Evolutionary conservation across 352 stramenopile species (phyloP).

Genomic region (Phytophthora pluvialis): DNA sequence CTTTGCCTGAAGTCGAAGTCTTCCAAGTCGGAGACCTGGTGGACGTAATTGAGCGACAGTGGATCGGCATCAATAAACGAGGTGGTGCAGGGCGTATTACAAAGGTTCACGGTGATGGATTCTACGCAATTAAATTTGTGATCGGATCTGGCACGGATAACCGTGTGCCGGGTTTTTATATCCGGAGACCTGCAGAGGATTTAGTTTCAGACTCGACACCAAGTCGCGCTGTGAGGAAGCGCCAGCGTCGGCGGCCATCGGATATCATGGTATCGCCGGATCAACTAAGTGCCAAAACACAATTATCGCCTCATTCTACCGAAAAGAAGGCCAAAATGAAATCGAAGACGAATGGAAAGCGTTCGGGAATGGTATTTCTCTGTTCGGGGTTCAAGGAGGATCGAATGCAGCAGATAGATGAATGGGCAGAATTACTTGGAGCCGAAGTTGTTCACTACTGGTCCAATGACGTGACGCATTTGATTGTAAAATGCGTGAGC

Average conservation of each 20-base stretch:
- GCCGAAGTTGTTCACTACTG: slow-evolving; percentile 60
- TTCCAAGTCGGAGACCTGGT: slow-evolving; percentile 83
- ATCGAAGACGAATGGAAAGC: slow-evolving; percentile 21
- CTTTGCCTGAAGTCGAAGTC: slow-evolving; percentile 27
- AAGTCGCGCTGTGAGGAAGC: slow-evolving; percentile 43
- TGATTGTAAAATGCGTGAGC: slow-evolving; percentile 85
- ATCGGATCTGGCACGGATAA: slow-evolving; percentile 42
- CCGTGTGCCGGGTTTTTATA: slow-evolving; percentile 45
- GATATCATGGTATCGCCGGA: slow-evolving; percentile 26
- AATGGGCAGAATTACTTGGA: slow-evolving; percentile 49
- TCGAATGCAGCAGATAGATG: slow-evolving; percentile 47
- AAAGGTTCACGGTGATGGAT: slow-evolving; percentile 60
- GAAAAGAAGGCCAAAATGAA: slow-evolving; percentile 20
- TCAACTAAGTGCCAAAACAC: slow-evolving; percentile 14
- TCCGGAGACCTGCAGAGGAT: slow-evolving; percentile 44
- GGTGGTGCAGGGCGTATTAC: slow-evolving; percentile 88
- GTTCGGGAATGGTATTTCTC: slow-evolving; percentile 57
- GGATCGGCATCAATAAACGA: slow-evolving; percentile 92
- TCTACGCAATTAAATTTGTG: slow-evolving; percentile 70
- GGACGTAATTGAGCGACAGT: slow-evolving; percentile 87
- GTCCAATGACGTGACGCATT: slow-evolving; percentile 73
- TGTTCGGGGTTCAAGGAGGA: slow-evolving; percentile 63
- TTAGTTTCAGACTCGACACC: slow-evolving; percentile 51
- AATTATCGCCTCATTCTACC: slow-evolving; percentile 13
- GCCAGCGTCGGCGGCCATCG: slow-evolving; percentile 25